Evolutionary conservation across 306 rosid species (phyloP).

Genomic region (Trichosanthes cucumerina): DNA sequence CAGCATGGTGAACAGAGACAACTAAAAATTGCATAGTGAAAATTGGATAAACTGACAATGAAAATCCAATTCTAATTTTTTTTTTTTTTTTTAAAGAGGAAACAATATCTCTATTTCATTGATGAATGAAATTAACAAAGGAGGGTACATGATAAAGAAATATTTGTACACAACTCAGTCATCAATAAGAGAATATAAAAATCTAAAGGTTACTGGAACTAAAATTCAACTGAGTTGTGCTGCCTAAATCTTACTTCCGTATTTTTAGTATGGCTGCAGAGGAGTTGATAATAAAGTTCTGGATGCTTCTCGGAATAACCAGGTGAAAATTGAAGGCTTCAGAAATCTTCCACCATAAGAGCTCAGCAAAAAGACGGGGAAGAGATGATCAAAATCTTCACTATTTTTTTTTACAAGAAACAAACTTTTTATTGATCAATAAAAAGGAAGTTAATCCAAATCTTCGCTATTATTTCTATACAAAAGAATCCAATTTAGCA

Average conservation of each 20-base stretch:
- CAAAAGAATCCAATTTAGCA: neutral
- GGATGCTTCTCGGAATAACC: neutral
- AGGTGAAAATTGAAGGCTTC: neutral
- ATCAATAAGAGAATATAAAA: neutral
- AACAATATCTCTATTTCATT: neutral
- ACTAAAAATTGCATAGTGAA: neutral
- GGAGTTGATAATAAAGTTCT: neutral
- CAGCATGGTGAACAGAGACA: neutral
- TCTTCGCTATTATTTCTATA: neutral
- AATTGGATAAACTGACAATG: neutral
- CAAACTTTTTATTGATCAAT: neutral
- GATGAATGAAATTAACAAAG: neutral
- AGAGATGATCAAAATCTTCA: neutral
- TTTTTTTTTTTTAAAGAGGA: neutral
- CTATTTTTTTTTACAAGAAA: neutral
- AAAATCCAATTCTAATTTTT: neutral
- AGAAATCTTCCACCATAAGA: neutral
- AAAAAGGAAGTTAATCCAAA: neutral
- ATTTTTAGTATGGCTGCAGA: neutral
- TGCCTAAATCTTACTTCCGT: neutral
- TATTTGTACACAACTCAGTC: neutral
- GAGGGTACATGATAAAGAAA: neutral
- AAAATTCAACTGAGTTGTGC: neutral
- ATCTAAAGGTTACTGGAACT: neutral
- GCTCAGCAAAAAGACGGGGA: neutral